Percentiles rank a stretch among this genome's conserved stretches.
These are phyloP conservation scores for Chrysophaeum taylorii DNA, from an alignment of 352 stramenopile species.

Conservation along the genomic window DNA sequence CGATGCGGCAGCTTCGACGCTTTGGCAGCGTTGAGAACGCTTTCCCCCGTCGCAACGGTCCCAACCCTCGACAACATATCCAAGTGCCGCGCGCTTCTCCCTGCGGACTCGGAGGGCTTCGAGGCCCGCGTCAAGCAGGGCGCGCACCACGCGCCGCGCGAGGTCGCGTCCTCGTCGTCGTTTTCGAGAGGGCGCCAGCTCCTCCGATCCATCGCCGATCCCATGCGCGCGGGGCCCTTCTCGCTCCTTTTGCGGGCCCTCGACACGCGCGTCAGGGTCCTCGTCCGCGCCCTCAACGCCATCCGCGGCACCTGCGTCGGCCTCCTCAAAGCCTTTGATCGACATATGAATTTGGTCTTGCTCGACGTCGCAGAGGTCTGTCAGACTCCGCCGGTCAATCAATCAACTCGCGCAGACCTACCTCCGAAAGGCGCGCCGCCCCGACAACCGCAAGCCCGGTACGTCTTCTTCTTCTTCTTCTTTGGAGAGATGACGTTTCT, in stretches of 20 bases:
- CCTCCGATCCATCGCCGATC: slow-evolving; percentile 38
- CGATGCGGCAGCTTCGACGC: slow-evolving; percentile 46
- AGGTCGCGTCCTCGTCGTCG: slow-evolving; percentile 24
- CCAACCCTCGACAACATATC: slow-evolving; percentile 69
- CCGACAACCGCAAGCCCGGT: too few relatives aligned
- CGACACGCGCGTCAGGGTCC: slow-evolving; percentile 56
- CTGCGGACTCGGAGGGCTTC: slow-evolving; percentile 45
- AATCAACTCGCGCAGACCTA: too few relatives aligned
- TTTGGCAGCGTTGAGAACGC: slow-evolving; percentile 37
- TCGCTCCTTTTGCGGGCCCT: slow-evolving; percentile 65
- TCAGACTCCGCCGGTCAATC: too few relatives aligned
- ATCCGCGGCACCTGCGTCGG: slow-evolving; percentile 73
- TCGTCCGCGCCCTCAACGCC: slow-evolving; percentile 74
- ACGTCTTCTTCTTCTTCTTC: too few relatives aligned
- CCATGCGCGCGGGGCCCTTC: slow-evolving; percentile 67
- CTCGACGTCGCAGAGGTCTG: slow-evolving; percentile 73
- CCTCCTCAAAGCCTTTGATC: slow-evolving; percentile 83
- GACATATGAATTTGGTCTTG: slow-evolving; percentile 84
- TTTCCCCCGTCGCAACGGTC: slow-evolving; percentile 29
- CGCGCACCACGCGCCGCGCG: slow-evolving; percentile 22
- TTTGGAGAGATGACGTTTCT: too few relatives aligned
- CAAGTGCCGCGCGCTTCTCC: slow-evolving; percentile 65
- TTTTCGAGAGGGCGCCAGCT: not conserved
- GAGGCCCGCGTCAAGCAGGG: slow-evolving; percentile 35
- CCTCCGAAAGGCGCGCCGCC: too few relatives aligned